Conservation (phyloP, 495 filamentous ascomycete species). For the Cladorrhinum samala region DNA sequence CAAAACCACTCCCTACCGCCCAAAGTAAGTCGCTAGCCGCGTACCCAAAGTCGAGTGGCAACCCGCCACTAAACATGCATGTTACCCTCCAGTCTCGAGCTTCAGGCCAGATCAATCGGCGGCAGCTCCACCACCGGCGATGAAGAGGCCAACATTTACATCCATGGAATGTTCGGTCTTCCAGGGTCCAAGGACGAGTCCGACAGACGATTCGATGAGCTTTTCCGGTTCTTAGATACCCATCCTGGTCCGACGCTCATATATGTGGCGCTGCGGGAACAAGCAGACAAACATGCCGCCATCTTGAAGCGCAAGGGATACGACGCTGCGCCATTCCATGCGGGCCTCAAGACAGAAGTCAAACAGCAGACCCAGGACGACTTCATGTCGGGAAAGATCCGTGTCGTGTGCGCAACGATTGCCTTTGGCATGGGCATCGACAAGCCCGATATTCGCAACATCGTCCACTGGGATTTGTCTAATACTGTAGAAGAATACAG, state of each 20-base stretch:
- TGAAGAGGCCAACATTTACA: not conserved
- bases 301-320: constrained; percentile 32
- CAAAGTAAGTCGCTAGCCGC: constrained; percentile 31
- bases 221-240: constrained; percentile 41
- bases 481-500: constrained; percentile 53
- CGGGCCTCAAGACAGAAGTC: constrained; percentile 39
- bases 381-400: constrained; percentile 43
- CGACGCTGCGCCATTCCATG: constrained; percentile 45
- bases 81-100: constrained; percentile 24
- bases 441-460: constrained; percentile 52
- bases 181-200: constrained; percentile 16
- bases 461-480: constrained; percentile 51
- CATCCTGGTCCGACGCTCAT: constrained; percentile 50
- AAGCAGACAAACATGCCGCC: constrained; percentile 40
- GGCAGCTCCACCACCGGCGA: not conserved
- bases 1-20: constrained; percentile 50
- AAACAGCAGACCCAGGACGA: constrained; percentile 44
- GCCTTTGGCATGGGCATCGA: constrained; percentile 59
- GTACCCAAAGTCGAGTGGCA: too few species aligned
- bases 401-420: constrained; percentile 50
- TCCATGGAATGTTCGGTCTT: not conserved
- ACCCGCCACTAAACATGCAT: too few species aligned
- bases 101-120: constrained; percentile 42
- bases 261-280: constrained; percentile 50
- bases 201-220: constrained; percentile 35